Conservation (phyloP, 371 early-diverging fungal species). For the Mucor plumbeus region DNA sequence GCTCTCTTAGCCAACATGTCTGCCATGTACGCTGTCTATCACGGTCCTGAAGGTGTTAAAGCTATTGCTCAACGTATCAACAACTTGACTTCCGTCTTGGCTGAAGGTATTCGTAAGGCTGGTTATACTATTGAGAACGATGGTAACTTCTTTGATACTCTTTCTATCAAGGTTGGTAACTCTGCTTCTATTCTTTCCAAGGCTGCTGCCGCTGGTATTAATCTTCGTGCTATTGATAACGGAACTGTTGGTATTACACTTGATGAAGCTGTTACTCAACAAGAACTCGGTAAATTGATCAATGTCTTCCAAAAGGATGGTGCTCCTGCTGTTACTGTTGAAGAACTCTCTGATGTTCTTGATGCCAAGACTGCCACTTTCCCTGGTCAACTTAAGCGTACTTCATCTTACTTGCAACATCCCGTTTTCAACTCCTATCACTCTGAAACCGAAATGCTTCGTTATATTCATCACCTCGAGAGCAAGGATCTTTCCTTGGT, state of each 20-base stretch:
- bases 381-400: slow-evolving; percentile 74
- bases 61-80: slow-evolving; percentile 92
- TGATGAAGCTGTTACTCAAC: slow-evolving; percentile 88
- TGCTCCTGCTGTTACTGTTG: slow-evolving; percentile 53
- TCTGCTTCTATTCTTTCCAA: slow-evolving; percentile 68
- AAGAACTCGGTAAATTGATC: slow-evolving; percentile 80
- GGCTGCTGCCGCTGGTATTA: slow-evolving; percentile 82
- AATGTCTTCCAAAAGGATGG: slow-evolving; percentile 69
- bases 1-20: slow-evolving; percentile 93
- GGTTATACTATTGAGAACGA: slow-evolving; percentile 83
- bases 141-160: slow-evolving; percentile 90
- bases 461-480: slow-evolving; percentile 92
- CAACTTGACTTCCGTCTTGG: slow-evolving; percentile 82
- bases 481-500: slow-evolving; percentile 95
- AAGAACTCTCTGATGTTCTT: slow-evolving; percentile 46
- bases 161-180: slow-evolving; percentile 77
- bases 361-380: slow-evolving; percentile 55
- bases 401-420: slow-evolving; percentile 80
- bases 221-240: slow-evolving; percentile 82
- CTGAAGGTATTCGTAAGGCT: slow-evolving; percentile 69
- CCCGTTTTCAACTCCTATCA: slow-evolving; percentile 93
- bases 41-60: slow-evolving; percentile 92
- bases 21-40: slow-evolving; percentile 96
- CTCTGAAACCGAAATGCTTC: slow-evolving; percentile 98
- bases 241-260: slow-evolving; percentile 82